These are phyloP conservation scores for Ormosia emarginata DNA, from an alignment of 306 rosid genomes.

Conservation along the genomic window DNA sequence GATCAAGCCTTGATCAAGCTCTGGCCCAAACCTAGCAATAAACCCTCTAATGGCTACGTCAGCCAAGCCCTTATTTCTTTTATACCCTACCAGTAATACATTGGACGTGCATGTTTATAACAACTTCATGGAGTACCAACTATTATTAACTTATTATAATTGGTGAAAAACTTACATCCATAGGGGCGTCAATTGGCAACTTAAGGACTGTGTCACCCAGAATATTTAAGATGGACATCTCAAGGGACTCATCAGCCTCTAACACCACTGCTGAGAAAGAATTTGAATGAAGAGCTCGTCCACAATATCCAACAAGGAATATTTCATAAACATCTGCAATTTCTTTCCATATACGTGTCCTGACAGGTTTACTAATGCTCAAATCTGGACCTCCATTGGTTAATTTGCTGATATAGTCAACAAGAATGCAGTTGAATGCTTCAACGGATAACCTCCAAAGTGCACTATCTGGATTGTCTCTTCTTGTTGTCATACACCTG, in stretches of 20 bases:
- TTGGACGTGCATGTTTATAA: not conserved
- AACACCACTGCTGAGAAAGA: conserved; percentile 62
- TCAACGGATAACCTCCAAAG: conserved; percentile 91
- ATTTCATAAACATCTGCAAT: conserved; percentile 90
- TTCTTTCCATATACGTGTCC: conserved; percentile 91
- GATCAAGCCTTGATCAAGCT: not conserved
- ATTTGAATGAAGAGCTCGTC: conserved; percentile 84
- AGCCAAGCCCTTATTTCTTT: conserved; percentile 2
- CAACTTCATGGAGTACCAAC: not conserved
- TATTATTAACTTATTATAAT: not conserved
- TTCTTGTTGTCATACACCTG: conserved; percentile 97
- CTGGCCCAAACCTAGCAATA: not conserved
- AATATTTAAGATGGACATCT: conserved; percentile 66
- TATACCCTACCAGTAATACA: not conserved
- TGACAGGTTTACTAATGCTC: conserved; percentile 58
- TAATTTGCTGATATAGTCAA: conserved; percentile 55
- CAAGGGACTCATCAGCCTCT: conserved; percentile 82
- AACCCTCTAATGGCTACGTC: not conserved
- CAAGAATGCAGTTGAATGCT: conserved; percentile 64
- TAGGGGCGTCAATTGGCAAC: conserved; percentile 70
- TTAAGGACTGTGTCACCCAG: conserved; percentile 85
- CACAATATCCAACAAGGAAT: conserved; percentile 94
- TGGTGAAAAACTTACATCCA: conserved; percentile 60
- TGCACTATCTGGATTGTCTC: conserved; percentile 83
- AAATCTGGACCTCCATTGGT: conserved; percentile 44